Evolutionary conservation across 768 basidiomycete genomes (phyloP), one percentile per base, ranked within the genome.

Genomic region (Naganishia vishniacii): DNA sequence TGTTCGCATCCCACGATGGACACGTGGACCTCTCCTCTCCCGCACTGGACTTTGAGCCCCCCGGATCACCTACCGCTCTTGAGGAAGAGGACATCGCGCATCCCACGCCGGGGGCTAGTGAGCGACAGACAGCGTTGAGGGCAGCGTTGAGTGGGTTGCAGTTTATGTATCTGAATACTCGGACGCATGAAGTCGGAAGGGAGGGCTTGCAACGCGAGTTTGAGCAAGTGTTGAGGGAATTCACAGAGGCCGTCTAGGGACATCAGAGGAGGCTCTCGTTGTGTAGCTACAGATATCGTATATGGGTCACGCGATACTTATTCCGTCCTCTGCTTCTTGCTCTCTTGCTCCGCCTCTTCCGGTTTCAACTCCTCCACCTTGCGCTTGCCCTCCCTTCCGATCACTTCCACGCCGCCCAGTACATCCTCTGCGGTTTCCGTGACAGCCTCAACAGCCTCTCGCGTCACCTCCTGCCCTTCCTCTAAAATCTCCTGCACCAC

Each of bases 401-500:
- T 61, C 18, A 25, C 34, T 28, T 62, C 65, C 12, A 67, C 40
- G 15, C 61, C 44, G 3, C 48, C 61, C 31, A 67, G 9, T 25
- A 60, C 65, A 25, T 67, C 65, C 32, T 46, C 56, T 1, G 56
- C 65, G 6, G 46, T 53, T 34, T 47, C 65, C n/a, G 53, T 42
- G 25, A 67, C 65, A 37, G 23, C 61, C 32, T 40, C 61, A 25
- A 67, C 61, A n/a, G 40, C 61, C 16, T 62, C 61, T 32, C 31
- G 31, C 15, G 61, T 67, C 25, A 45, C 42, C 18, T 59, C 65
- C 56, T 67, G 45, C n/a, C 65, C 65, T 34, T 67, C 65, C 47
- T 67, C 51, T 53, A 62, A 62, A 20, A 63, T 47, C 28, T 62
- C 53, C 13, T 62, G 32, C 11, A 59, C 53, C 15, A 67, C 20